Base-by-base conservation (phyloP, 2,329 filamentous ascomycete genomes). In the Cladobotryum protrusum region DNA sequence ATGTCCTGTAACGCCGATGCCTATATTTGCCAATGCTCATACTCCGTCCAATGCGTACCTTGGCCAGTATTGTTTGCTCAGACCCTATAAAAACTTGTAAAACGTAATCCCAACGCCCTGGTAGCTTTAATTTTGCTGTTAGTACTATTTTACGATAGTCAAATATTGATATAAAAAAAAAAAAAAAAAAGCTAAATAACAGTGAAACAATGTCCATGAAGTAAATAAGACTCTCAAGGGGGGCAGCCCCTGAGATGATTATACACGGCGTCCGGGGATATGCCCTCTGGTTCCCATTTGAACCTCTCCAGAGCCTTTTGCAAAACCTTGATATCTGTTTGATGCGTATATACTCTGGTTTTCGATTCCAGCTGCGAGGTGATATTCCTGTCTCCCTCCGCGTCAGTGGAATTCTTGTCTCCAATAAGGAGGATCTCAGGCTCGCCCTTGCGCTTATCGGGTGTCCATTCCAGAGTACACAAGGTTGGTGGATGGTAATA, bases 401-500 rank as follows among this genome's bases (percentile, higher is more conserved):
- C 8, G 32, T 34, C 17, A 14, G 47, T 42, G 1, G 19, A 5
- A 13, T 47, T 39, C 9, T 45, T 45, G 15, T 58, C 55, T 29
- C 47, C 49, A 12, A 63, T 50, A 18, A 51, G 42, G 12, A 63
- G 54, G 43, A 60, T 55, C 40, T 56, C 55, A 29, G 55, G 44
- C 35, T 46, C 49, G 47, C 47, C 55, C 19, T 41, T 52, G 37
- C 43, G 55, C 50, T 43, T 45, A 4, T 45, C 47, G 18, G 40
- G 49, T 18, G 37, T 53, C 59, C 59, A 64, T 52, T 69, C 67
- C 8, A 69, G 60, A 13, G 63, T 47, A 45, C 68, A 71, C 13
- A 63, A 61, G 7, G 67, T 70, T 12, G 68, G 68, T 13, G 67
- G 63, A 18, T 61, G 59, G 48, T 68, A 70, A 50, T 63, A 67